Conservation (phyloP, 345 rosid species). For the Citrus cavaleriei region DNA sequence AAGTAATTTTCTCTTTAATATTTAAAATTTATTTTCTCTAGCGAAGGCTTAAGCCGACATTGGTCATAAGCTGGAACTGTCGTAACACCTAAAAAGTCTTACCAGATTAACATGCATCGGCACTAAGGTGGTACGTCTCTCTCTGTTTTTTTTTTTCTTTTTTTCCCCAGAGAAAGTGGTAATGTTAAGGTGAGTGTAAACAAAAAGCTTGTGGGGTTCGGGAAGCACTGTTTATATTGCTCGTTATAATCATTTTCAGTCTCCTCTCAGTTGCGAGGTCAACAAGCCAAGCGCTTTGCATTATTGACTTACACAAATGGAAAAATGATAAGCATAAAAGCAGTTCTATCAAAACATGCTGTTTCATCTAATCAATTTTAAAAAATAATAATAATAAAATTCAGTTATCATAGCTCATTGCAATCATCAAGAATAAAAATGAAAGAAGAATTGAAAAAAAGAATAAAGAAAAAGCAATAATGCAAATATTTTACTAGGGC, state of each 20-base stretch:
- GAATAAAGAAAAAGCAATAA: background rate
- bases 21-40: too few relatives aligned
- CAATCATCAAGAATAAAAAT: background rate
- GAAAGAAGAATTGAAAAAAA: background rate
- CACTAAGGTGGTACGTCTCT: conserved; percentile 9
- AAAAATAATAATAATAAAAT: too few relatives aligned
- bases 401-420: too few relatives aligned
- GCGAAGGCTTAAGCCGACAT: too few relatives aligned
- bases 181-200: background rate
- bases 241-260: background rate
- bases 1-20: too few relatives aligned
- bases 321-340: background rate
- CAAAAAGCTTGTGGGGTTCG: conserved; percentile 5
- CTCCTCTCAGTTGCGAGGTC: conserved; percentile 8
- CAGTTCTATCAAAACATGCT: background rate
- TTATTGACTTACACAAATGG: background rate
- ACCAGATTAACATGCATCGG: too few relatives aligned
- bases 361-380: background rate
- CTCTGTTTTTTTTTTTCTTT: background rate
- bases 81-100: too few relatives aligned
- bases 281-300: conserved; percentile 3
- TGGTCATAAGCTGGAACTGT: too few relatives aligned
- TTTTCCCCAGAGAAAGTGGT: background rate
- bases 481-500: background rate
- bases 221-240: background rate